phyloP scores from a whole-genome alignment of 2,329 filamentous ascomycete species.

The Fusarium hainanense region DNA sequence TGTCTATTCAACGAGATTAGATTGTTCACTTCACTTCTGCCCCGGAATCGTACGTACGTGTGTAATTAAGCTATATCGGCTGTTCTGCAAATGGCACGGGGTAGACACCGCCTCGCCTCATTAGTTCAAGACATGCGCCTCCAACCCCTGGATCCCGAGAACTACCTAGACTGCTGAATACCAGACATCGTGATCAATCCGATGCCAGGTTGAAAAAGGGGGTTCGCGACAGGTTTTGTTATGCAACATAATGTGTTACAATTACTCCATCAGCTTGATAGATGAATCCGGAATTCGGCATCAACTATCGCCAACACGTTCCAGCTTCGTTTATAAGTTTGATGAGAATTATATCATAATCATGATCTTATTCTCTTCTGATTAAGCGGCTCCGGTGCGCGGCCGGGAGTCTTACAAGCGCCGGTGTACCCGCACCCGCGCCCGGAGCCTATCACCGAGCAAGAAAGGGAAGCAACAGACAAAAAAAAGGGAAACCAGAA shows the following conservation, averaged over 20 bases:
- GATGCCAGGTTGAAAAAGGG: conserved; percentile 12
- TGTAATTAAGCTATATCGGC: conserved; percentile 30
- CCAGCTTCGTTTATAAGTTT: background rate
- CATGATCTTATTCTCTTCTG: background rate
- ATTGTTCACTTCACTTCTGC: conserved; percentile 14
- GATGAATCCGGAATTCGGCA: background rate
- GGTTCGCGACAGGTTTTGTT: background rate
- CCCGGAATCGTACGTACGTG: conserved; percentile 17
- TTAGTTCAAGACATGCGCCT: conserved; percentile 5
- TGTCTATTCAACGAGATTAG: conserved; percentile 24
- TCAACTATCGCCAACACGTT: conserved; percentile 1
- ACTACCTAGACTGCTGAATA: background rate
- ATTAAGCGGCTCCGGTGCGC: conserved; percentile 26
- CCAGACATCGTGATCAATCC: conserved; percentile 7
- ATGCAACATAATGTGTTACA: conserved; percentile 5
- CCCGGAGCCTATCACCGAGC: conserved; percentile 21
- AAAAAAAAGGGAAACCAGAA: background rate
- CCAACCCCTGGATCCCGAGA: conserved; percentile 1
- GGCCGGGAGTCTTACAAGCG: conserved; percentile 26
- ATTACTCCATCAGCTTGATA: background rate
- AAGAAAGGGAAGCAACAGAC: background rate
- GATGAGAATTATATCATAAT: background rate
- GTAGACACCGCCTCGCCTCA: conserved; percentile 16
- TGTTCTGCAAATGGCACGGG: conserved; percentile 14
- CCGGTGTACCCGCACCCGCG: conserved; percentile 25